phyloP scores from a whole-genome alignment of 306 rosid species.

The Erythrophleum fordii region DNA sequence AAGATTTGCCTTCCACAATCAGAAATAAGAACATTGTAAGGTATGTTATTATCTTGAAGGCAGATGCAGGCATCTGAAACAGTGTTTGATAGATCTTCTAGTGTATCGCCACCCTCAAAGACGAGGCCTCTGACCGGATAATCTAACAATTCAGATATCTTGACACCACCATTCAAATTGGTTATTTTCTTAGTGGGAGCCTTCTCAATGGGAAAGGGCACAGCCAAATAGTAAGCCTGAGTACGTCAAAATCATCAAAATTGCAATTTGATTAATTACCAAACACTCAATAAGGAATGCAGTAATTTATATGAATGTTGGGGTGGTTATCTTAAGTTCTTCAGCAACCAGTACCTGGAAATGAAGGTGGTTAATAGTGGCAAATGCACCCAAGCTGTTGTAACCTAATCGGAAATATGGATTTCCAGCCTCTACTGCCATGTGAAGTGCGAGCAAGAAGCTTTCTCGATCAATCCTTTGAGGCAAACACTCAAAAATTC shows the following conservation, averaged over 20 bases:
- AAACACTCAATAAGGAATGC: constrained; percentile 17
- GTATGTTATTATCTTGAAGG: constrained; percentile 87
- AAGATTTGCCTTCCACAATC: constrained; percentile 82
- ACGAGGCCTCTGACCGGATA: constrained; percentile 92
- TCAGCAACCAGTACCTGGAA: constrained; percentile 67
- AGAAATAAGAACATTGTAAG: constrained; percentile 84
- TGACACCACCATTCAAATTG: constrained; percentile 56
- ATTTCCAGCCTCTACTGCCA: constrained; percentile 85
- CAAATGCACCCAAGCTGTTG: constrained; percentile 98
- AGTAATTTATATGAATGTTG: not conserved
- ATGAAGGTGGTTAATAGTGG: constrained; percentile 99
- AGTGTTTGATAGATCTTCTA: constrained; percentile 61
- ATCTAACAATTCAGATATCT: constrained; percentile 59
- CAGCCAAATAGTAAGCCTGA: constrained; percentile 88
- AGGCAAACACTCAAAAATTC: constrained; percentile 73
- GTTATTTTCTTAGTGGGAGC: constrained; percentile 64
- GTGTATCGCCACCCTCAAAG: constrained; percentile 71
- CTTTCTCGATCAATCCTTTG: constrained; percentile 85
- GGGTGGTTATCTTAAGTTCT: not conserved
- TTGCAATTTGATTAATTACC: not conserved
- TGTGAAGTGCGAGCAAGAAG: constrained; percentile 86
- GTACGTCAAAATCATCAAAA: constrained; percentile 30
- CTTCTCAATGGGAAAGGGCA: constrained; percentile 96
- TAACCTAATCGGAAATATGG: constrained; percentile 91
- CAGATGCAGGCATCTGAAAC: constrained; percentile 91